phyloP scores from a whole-genome alignment of 495 filamentous ascomycete genomes.

The Cenococcum geophilum region DNA sequence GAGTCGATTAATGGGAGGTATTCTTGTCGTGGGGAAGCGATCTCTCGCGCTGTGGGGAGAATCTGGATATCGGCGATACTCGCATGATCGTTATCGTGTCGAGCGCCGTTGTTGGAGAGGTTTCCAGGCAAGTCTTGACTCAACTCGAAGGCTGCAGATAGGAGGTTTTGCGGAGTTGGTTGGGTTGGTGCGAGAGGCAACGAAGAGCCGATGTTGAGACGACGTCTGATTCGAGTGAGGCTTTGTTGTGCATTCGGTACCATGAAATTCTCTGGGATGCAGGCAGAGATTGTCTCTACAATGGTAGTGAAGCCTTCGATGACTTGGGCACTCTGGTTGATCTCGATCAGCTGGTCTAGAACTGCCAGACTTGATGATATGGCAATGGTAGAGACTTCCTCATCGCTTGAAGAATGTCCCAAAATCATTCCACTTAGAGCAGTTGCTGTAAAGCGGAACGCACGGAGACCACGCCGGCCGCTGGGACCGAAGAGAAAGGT shows the following conservation, averaged over 20 bases:
- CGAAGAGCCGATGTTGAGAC: background rate
- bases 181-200: background rate
- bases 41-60: conserved; percentile 58
- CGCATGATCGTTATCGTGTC: conserved; percentile 63
- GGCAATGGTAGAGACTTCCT: conserved; percentile 9
- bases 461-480: conserved; percentile 43
- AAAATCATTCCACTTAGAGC: conserved; percentile 12
- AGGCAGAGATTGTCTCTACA: conserved; percentile 31
- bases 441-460: conserved; percentile 37
- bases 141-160: conserved; percentile 7
- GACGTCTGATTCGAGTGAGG: background rate
- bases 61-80: conserved; percentile 56
- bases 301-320: conserved; percentile 30
- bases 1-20: conserved; percentile 56
- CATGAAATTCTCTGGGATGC: conserved; percentile 31
- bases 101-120: conserved; percentile 47
- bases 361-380: conserved; percentile 19
- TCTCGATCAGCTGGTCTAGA: conserved; percentile 31
- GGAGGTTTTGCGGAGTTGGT: background rate
- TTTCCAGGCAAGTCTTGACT: conserved; percentile 41
- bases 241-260: background rate
- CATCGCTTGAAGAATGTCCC: background rate
- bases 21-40: conserved; percentile 46
- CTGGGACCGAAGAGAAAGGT: conserved; percentile 49
- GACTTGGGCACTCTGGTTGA: conserved; percentile 36